Percentiles rank a stretch among this genome's conserved stretches.
Conservation (phyloP, 148 eudicot genomes). For the Vaccinium vitisidaea region DNA sequence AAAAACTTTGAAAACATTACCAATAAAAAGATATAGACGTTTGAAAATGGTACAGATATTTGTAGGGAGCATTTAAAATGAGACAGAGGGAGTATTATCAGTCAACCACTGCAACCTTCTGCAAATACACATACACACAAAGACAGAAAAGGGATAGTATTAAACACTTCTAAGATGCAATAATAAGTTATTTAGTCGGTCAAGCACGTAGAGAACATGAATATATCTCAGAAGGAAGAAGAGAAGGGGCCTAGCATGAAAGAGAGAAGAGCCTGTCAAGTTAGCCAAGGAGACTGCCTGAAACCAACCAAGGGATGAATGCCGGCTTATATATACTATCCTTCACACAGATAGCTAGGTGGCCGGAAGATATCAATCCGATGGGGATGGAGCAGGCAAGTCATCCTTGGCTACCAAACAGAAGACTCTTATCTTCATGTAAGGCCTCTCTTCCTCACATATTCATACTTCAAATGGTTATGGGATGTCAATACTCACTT, state of each 20-base stretch:
- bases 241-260: constrained; percentile 8
- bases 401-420: constrained; percentile 19
- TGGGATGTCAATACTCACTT: constrained; percentile 2
- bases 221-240: not conserved
- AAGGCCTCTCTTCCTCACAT: constrained; percentile 15
- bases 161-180: not conserved
- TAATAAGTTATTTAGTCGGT: not conserved
- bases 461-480: not conserved
- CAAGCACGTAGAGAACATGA: not conserved
- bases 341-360: not conserved
- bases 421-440: constrained; percentile 3
- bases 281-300: constrained; percentile 19
- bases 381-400: constrained; percentile 16
- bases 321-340: not conserved
- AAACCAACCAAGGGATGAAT: constrained; percentile 15
- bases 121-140: not conserved
- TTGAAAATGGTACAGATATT: too few relatives aligned
- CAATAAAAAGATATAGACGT: too few relatives aligned
- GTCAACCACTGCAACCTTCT: not conserved
- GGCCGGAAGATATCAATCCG: not conserved
- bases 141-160: not conserved
- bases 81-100: too few relatives aligned
- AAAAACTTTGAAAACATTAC: too few relatives aligned
- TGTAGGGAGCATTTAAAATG: too few relatives aligned
- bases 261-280: constrained; percentile 12